Evolutionary conservation across 495 filamentous ascomycete species (phyloP), one percentile per base, ranked within the genome.

Genomic region (Podospora sp.): DNA sequence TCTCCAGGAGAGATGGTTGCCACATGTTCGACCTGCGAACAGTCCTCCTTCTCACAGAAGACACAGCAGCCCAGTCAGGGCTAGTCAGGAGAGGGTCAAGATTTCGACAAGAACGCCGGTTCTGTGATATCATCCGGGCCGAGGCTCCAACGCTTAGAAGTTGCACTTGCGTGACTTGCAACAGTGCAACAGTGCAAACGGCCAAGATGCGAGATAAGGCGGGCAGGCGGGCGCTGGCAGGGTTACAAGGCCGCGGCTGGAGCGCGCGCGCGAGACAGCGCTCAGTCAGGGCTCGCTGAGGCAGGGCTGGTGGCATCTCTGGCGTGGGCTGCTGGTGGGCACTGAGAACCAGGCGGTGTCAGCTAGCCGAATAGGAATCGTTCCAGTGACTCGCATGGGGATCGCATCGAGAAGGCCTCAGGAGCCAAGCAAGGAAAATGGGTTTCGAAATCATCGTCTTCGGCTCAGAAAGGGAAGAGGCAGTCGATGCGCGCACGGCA

Each of bases 331-430:
- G 14, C 1, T 24, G 27, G 29, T 61, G 20, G n/a, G 35, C 22
- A 25, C 40, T 14, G 40, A 14, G 40, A 46, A 11, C 12, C 53
- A 21, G 12, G 26, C 1, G 22, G 59, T 62, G 36, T 21, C 40
- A 61, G 20, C 65, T 56, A 40, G 58, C 26, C 57, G 68, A 63
- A 69, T 69, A 63, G 68, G 63, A 63, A 63, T 51, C 36, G 62
- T 56, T 62, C 62, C 67, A 58, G 65, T 16, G n/a, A 11, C 14
- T n/a, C 35, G 60, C 60, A 62, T 40, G 33, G 35, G 25, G 21
- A 62, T 62, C 9, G 5, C 60, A 16, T 51, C 5, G 20, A 18
- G 53, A 21, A 21, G 46, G 46, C 29, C 56, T 22, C 57, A 18
- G 24, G 57, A 36, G 26, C 57, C 25, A 29, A 33, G 27, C 12